These are phyloP conservation scores for Fusarium cicatricum DNA, from an alignment of 2,329 filamentous ascomycete species.

Conservation along the genomic window DNA sequence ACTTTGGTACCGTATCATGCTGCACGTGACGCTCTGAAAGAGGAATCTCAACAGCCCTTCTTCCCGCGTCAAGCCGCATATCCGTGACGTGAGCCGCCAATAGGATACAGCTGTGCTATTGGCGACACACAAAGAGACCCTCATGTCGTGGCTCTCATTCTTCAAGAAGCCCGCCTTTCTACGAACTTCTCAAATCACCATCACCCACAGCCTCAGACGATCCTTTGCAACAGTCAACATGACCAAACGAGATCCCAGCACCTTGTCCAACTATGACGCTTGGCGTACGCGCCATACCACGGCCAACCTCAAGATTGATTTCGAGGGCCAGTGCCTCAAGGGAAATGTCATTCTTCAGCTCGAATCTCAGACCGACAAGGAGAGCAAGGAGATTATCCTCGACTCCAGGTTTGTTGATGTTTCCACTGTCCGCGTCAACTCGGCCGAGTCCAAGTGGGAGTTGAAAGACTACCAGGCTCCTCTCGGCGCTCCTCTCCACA, in stretches of 20 bases:
- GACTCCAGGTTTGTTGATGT: conserved; percentile 89
- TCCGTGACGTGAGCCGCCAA: conserved; percentile 23
- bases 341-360: conserved; percentile 81
- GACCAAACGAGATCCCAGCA: conserved; percentile 79
- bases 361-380: conserved; percentile 76
- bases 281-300: conserved; percentile 87
- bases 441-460: conserved; percentile 70
- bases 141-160: conserved; percentile 43
- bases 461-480: conserved; percentile 75
- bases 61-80: conserved; percentile 10
- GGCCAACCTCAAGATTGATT: conserved; percentile 84
- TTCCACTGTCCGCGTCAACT: conserved; percentile 73
- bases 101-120: conserved; percentile 20
- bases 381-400: conserved; percentile 80
- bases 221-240: conserved; percentile 45
- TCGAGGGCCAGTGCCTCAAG: conserved; percentile 77
- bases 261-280: conserved; percentile 88
- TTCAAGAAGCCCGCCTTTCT: conserved; percentile 39
- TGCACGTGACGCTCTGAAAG: conserved; percentile 32
- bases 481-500: conserved; percentile 75
- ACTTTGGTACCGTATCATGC: not conserved
- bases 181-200: conserved; percentile 35
- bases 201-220: conserved; percentile 38
- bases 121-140: conserved; percentile 22
- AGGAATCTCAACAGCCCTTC: conserved; percentile 12